Conservation (phyloP, 2,329 filamentous ascomycete species). For the Aspergillus sp. region DNA sequence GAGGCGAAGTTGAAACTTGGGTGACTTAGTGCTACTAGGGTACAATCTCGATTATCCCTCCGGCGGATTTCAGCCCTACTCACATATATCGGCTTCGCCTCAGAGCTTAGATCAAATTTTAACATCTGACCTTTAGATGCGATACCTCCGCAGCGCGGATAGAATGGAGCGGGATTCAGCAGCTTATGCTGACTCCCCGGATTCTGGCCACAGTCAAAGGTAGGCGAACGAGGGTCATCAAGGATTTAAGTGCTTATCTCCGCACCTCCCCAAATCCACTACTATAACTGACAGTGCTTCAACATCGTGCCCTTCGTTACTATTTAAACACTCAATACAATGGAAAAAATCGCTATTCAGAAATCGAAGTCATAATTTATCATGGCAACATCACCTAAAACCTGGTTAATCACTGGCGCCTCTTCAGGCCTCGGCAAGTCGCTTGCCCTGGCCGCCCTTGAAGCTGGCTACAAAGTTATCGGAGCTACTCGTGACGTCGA, state of each 20-base stretch:
- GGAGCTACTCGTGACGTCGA: conserved; percentile 5
- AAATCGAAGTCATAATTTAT: background rate
- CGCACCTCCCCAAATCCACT: background rate
- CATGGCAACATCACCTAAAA: background rate
- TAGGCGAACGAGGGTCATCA: no score
- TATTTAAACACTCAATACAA: background rate
- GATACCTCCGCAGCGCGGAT: no score
- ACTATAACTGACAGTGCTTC: background rate
- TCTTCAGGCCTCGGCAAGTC: conserved; percentile 11
- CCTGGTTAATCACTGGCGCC: conserved; percentile 14
- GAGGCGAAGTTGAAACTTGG: no score
- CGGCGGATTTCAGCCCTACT: no score
- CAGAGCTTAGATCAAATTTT: no score
- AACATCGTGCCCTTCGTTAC: background rate
- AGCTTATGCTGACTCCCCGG: no score
- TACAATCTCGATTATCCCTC: no score
- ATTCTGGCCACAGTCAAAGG: no score
- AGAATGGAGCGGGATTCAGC: no score
- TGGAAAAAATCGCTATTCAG: background rate
- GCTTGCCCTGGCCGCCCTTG: conserved; percentile 4
- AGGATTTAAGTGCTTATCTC: background rate
- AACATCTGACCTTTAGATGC: no score
- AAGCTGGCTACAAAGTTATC: conserved; percentile 2
- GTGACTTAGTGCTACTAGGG: no score
- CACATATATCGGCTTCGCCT: no score